Evolutionary conservation across 345 rosid species (phyloP).

Genomic region (Passiflora organensis): DNA sequence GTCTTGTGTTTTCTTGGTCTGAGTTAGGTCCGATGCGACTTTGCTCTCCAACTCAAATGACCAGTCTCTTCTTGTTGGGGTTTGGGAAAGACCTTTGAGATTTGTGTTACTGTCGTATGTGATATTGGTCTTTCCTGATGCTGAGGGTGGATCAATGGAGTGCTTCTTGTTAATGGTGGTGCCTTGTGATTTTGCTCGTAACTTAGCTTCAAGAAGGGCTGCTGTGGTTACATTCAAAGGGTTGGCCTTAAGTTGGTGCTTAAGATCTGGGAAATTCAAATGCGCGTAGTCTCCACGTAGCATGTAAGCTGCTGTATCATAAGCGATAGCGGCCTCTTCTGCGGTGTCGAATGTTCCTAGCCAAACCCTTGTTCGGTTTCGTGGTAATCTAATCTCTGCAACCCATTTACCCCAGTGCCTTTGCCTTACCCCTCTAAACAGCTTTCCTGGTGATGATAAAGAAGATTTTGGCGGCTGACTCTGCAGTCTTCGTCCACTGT

Average conservation of each 20-base stretch:
- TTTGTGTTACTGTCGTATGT: neutral
- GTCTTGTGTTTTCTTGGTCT: constrained; percentile 20
- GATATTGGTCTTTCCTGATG: constrained; percentile 12
- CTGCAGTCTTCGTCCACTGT: constrained; percentile 33
- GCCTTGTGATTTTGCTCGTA: constrained; percentile 54
- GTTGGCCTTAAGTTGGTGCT: constrained; percentile 49
- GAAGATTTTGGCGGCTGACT: neutral
- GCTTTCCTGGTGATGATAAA: constrained; percentile 35
- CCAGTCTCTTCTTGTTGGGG: constrained; percentile 30
- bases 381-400: constrained; percentile 88
- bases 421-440: constrained; percentile 89
- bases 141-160: constrained; percentile 4
- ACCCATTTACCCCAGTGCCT: constrained; percentile 99
- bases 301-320: constrained; percentile 87
- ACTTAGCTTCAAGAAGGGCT: constrained; percentile 63
- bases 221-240: constrained; percentile 43
- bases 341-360: constrained; percentile 90
- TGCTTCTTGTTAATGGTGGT: constrained; percentile 14
- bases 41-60: constrained; percentile 27
- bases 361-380: constrained; percentile 96
- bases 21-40: constrained; percentile 23
- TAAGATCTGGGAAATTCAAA: constrained; percentile 77
- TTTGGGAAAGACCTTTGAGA: constrained; percentile 12
- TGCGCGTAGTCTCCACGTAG: constrained; percentile 82
- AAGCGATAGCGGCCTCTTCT: constrained; percentile 88